These are phyloP conservation scores for Nelumbo lutea DNA, from an alignment of 164 flowering plant species.

Conservation along the genomic window DNA sequence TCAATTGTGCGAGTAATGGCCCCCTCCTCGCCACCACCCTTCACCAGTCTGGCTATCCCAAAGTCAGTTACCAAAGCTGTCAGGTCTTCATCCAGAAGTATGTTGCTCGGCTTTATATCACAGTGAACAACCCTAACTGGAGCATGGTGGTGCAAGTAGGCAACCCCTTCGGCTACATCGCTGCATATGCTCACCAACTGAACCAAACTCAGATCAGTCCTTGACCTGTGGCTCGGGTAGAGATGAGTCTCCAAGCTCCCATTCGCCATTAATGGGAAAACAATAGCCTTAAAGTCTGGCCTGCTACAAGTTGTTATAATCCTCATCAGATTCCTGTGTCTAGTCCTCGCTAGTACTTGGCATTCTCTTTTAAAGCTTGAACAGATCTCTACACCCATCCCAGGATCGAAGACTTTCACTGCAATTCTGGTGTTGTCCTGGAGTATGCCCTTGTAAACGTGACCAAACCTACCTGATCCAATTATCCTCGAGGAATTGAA, in stretches of 20 bases:
- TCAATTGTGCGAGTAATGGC: conserved; percentile 18
- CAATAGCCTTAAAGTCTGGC: conserved; percentile 83
- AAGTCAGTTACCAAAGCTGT: conserved; percentile 79
- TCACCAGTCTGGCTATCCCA: conserved; percentile 68
- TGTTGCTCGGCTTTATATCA: conserved; percentile 87
- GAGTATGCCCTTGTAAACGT: conserved; percentile 77
- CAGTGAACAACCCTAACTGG: conserved; percentile 74
- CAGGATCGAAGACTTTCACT: conserved; percentile 64
- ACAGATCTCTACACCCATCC: conserved; percentile 30
- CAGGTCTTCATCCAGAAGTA: conserved; percentile 74
- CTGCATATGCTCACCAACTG: conserved; percentile 68
- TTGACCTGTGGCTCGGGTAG: conserved; percentile 36
- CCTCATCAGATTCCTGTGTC: conserved; percentile 77
- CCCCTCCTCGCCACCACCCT: conserved; percentile 28
- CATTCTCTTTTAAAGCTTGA: conserved; percentile 84
- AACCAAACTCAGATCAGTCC: conserved; percentile 37
- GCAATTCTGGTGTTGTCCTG: conserved; percentile 61
- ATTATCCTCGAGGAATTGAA: conserved; percentile 57
- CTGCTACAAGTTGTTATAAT: conserved; percentile 76
- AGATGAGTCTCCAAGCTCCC: conserved; percentile 83
- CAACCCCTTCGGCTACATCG: conserved; percentile 81
- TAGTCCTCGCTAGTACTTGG: conserved; percentile 59
- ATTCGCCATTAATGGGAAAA: conserved; percentile 81
- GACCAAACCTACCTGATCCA: conserved; percentile 82
- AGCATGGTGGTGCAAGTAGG: conserved; percentile 79